phyloP scores from a whole-genome alignment of 78 protist species.

The Dictyostelium intermedium region DNA sequence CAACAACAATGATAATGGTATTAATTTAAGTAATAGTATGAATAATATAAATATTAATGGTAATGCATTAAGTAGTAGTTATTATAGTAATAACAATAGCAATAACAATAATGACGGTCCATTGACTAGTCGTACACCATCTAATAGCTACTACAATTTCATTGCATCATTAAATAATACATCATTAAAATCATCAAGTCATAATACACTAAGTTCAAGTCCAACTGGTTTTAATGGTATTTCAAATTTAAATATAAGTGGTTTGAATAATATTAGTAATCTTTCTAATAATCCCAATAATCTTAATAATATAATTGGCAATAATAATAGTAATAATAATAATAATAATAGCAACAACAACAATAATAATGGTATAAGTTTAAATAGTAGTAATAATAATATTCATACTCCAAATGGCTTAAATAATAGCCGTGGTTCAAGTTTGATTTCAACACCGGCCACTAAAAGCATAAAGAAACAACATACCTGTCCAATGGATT shows the following conservation, averaged over 20 bases:
- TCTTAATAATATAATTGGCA: background rate
- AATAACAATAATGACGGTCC: background rate
- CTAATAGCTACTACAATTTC: background rate
- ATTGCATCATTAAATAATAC: background rate
- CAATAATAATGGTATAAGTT: background rate
- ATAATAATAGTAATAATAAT: background rate
- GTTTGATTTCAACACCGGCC: background rate
- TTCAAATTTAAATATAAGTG: background rate
- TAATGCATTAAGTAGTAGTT: background rate
- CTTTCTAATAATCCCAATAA: background rate
- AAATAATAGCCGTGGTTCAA: background rate
- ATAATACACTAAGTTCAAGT: background rate
- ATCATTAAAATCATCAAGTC: background rate
- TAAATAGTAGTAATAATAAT: background rate
- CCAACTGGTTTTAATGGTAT: background rate
- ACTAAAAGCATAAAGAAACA: background rate
- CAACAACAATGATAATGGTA: background rate
- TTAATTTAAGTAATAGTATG: background rate
- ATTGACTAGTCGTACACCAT: background rate
- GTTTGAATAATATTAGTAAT: background rate
- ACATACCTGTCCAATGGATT: slow-evolving; percentile 10
- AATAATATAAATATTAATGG: background rate
- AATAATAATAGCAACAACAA: background rate
- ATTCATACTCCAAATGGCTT: background rate
- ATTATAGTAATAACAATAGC: background rate